A percentile compares a stretch with the other conserved stretches of the same genome.
phyloP scores from a whole-genome alignment of 345 rosid genomes.

The Citrus inodora region DNA sequence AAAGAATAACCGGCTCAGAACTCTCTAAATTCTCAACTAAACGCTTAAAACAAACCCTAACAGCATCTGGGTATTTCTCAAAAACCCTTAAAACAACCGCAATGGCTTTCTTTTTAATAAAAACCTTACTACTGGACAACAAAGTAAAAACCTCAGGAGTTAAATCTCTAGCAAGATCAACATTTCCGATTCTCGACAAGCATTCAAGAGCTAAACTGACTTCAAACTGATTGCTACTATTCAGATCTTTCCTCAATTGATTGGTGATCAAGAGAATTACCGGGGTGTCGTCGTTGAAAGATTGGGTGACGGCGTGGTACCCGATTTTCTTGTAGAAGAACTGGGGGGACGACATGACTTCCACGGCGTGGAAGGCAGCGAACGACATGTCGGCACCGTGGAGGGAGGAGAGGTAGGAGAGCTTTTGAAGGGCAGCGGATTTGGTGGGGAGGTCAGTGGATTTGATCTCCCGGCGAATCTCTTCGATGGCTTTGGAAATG shows the following conservation, averaged over 20 bases:
- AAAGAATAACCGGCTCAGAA: constrained; percentile 55
- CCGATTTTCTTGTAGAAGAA: constrained; percentile 75
- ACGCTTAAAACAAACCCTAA: constrained; percentile 84
- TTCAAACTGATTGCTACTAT: constrained; percentile 62
- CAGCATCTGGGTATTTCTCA: constrained; percentile 85
- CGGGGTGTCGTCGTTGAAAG: constrained; percentile 77
- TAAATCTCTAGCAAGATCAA: constrained; percentile 87
- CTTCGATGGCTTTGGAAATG: constrained; percentile 71
- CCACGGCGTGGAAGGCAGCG: constrained; percentile 86
- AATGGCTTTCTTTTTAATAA: constrained; percentile 69
- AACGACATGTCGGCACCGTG: constrained; percentile 78
- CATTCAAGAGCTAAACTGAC: constrained; percentile 83
- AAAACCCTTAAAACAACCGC: constrained; percentile 76
- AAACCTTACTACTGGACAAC: constrained; percentile 58
- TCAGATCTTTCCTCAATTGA: constrained; percentile 85
- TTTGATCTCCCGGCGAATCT: constrained; percentile 87
- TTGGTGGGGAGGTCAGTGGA: constrained; percentile 78
- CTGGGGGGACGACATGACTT: constrained; percentile 72
- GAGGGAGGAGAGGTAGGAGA: constrained; percentile 72
- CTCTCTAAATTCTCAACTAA: constrained; percentile 86
- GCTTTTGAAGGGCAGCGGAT: constrained; percentile 84
- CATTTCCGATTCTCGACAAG: constrained; percentile 64
- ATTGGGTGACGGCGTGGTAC: constrained; percentile 75
- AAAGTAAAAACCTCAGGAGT: constrained; percentile 78
- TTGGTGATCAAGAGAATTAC: constrained; percentile 78